Evolutionary conservation across 169 alveolate species (phyloP).

Genomic region (Cryptosporidium ubiquitum): DNA sequence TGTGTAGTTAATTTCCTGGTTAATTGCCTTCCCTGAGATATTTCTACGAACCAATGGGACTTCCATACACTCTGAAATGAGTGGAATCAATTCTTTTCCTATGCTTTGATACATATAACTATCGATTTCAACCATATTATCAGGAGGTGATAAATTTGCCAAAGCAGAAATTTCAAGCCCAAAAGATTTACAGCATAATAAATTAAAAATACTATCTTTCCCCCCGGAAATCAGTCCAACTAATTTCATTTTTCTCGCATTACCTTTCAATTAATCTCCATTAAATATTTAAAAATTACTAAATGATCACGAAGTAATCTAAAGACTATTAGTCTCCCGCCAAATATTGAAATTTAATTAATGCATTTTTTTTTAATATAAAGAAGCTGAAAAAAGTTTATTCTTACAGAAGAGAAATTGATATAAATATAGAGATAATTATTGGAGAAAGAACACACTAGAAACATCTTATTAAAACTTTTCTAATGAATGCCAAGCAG

Average conservation of each 20-base stretch:
- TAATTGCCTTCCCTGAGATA: conserved; percentile 84
- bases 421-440: no score
- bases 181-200: conserved; percentile 77
- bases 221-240: conserved; percentile 90
- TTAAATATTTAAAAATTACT: neutral
- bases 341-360: neutral
- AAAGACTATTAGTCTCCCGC: conserved; percentile 19
- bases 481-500: conserved; percentile 28
- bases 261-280: neutral
- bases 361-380: neutral
- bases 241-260: conserved; percentile 77
- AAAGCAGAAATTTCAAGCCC: conserved; percentile 74
- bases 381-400: neutral
- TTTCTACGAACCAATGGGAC: conserved; percentile 87
- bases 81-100: conserved; percentile 91
- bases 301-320: neutral
- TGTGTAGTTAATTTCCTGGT: conserved; percentile 85
- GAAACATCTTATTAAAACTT: neutral
- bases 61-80: conserved; percentile 93
- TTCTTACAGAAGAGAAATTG: neutral
- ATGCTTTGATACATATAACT: conserved; percentile 97
- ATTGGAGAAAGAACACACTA: no score
- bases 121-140: conserved; percentile 87
- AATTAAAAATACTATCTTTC: conserved; percentile 84
- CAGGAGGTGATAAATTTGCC: conserved; percentile 75